Percentiles rank a stretch among this genome's conserved stretches.
phyloP scores from a whole-genome alignment of 2,329 filamentous ascomycete genomes.

The Pseudopithomyces maydicus region DNA sequence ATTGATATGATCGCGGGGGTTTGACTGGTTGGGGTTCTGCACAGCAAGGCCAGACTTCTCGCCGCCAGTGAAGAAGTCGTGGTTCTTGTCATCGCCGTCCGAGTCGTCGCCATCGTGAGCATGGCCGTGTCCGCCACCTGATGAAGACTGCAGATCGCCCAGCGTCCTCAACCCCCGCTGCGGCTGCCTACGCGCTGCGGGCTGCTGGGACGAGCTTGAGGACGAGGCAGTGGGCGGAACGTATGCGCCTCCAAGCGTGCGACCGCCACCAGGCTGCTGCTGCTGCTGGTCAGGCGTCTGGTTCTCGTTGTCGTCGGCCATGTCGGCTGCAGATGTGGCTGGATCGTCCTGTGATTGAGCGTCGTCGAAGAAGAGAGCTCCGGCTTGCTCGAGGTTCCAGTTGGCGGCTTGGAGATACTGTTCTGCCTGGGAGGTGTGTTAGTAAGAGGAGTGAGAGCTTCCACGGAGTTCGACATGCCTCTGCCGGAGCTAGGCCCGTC shows the following conservation, averaged over 20 bases:
- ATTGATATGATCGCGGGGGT: conserved; percentile 55
- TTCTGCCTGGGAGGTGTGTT: conserved; percentile 48
- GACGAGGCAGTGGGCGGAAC: conserved; percentile 33
- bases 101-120: conserved; percentile 57
- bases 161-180: conserved; percentile 50
- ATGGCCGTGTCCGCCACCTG: conserved; percentile 45
- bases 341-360: conserved; percentile 25
- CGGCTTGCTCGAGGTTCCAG: conserved; percentile 53
- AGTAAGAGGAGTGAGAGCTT: conserved; percentile 28
- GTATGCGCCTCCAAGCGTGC: conserved; percentile 43
- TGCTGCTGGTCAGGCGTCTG: conserved; percentile 26
- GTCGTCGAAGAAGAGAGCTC: conserved; percentile 51
- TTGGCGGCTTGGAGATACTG: conserved; percentile 49
- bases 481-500: conserved; percentile 39
- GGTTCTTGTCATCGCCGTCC: conserved; percentile 65
- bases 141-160: conserved; percentile 51
- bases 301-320: conserved; percentile 40
- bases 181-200: conserved; percentile 28
- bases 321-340: conserved; percentile 22
- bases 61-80: conserved; percentile 80
- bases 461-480: conserved; percentile 39
- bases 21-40: conserved; percentile 63
- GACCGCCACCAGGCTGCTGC: conserved; percentile 37
- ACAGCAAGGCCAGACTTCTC: conserved; percentile 80
- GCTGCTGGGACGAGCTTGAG: conserved; percentile 33